These are phyloP conservation scores for Lenwebbia sp. DNA, from an alignment of 345 rosid genomes.

Conservation along the genomic window DNA sequence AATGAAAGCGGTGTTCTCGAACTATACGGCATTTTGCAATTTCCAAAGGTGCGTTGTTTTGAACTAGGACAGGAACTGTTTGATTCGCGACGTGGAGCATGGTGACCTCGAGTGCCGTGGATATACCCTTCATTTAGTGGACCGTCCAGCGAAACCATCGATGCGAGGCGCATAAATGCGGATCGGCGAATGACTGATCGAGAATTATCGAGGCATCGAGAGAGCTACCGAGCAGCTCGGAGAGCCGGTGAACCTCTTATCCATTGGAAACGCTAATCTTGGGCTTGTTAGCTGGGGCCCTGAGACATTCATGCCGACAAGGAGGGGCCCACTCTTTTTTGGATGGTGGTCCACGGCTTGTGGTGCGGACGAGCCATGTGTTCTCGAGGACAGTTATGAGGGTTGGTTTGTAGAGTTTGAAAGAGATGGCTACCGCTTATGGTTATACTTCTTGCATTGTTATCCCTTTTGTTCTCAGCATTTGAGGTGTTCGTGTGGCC, in stretches of 20 bases:
- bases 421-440: not conserved
- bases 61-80: not conserved
- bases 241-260: not conserved
- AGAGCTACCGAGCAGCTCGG: not conserved
- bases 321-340: not conserved
- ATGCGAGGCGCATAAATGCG: not conserved
- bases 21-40: not conserved
- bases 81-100: not conserved
- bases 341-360: not conserved
- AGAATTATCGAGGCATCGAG: not conserved
- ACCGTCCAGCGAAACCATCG: not conserved
- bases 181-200: not conserved
- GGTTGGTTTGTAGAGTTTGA: not conserved
- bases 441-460: not conserved
- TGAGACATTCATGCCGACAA: not conserved
- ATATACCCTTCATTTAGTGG: not conserved
- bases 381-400: not conserved
- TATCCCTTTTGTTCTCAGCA: not conserved
- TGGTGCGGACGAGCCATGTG: not conserved
- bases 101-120: not conserved
- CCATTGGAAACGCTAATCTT: not conserved
- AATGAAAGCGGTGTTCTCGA: not conserved
- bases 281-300: not conserved
- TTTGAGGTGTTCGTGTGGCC: not conserved
- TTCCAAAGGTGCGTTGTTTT: not conserved